These are phyloP conservation scores for Lizonia empirigonia DNA, from an alignment of 2,329 filamentous ascomycete species.

Conservation along the genomic window DNA sequence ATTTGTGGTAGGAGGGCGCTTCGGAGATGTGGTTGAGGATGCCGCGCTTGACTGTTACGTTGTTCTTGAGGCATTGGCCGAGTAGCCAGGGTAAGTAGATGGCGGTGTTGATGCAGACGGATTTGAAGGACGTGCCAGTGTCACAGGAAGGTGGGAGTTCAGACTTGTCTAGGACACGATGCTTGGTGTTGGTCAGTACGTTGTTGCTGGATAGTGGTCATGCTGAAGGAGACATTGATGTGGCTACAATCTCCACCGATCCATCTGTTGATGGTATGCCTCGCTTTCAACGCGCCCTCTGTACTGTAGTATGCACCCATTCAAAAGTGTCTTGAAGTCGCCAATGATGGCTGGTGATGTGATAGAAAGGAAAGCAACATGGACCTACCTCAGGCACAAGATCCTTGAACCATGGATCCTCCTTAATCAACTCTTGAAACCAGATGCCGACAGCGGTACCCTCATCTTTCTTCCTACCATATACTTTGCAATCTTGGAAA, in stretches of 20 bases:
- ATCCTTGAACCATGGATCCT: slow-evolving; percentile 74
- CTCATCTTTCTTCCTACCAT: slow-evolving; percentile 69
- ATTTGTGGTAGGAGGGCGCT: slow-evolving; percentile 65
- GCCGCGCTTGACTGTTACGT: slow-evolving; percentile 62
- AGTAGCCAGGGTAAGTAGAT: slow-evolving; percentile 87
- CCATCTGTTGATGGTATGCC: no score
- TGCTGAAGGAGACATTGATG: no score
- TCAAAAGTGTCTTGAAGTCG: not conserved
- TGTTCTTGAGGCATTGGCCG: slow-evolving; percentile 76
- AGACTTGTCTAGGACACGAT: slow-evolving; percentile 62
- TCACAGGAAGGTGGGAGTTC: slow-evolving; percentile 68
- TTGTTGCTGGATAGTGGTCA: no score
- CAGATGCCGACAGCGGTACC: slow-evolving; percentile 59
- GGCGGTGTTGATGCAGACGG: slow-evolving; percentile 88
- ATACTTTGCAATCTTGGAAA: slow-evolving; percentile 67
- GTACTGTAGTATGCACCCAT: no score
- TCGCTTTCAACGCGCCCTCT: no score
- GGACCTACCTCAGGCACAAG: slow-evolving; percentile 69
- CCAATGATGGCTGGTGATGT: not conserved
- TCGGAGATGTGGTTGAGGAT: slow-evolving; percentile 71
- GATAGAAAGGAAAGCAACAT: not conserved
- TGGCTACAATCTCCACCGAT: no score
- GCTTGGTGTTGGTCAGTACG: slow-evolving; percentile 50
- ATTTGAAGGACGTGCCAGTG: slow-evolving; percentile 76
- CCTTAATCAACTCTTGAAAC: slow-evolving; percentile 70